Conservation (phyloP, 306 rosid genomes). For the Quercus alba region DNA sequence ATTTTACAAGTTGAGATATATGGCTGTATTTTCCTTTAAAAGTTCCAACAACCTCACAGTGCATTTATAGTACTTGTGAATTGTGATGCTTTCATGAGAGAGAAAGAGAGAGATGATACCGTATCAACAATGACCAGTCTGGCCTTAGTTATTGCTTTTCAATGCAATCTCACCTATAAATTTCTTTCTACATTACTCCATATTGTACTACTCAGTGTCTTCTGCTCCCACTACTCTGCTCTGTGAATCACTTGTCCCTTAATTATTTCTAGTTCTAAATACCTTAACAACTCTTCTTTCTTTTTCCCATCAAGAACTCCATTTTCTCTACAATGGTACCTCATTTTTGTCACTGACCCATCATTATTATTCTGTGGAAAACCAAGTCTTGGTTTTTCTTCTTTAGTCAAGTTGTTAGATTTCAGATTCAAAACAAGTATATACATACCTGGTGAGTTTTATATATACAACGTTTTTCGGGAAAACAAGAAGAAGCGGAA, state of each 20-base stretch:
- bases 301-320: not conserved
- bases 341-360: not conserved
- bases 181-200: constrained; percentile 35
- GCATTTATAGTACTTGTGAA: constrained; percentile 46
- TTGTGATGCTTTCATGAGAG: constrained; percentile 31
- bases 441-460: not conserved
- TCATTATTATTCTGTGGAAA: not conserved
- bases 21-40: constrained; percentile 22
- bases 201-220: constrained; percentile 15
- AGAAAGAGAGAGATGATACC: not conserved
- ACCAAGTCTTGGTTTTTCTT: not conserved
- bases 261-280: not conserved
- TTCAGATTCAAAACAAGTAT: constrained; percentile 5
- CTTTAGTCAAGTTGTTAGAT: constrained; percentile 14
- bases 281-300: not conserved
- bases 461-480: not conserved
- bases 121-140: constrained; percentile 35
- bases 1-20: not conserved
- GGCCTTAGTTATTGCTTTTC: constrained; percentile 57
- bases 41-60: constrained; percentile 52
- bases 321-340: not conserved
- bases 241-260: not conserved
- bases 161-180: constrained; percentile 63
- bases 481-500: not conserved
- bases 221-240: too few species aligned